These are phyloP conservation scores for Ogataea polymorpha DNA, from an alignment of 805 yeast genomes.

Conservation along the genomic window DNA sequence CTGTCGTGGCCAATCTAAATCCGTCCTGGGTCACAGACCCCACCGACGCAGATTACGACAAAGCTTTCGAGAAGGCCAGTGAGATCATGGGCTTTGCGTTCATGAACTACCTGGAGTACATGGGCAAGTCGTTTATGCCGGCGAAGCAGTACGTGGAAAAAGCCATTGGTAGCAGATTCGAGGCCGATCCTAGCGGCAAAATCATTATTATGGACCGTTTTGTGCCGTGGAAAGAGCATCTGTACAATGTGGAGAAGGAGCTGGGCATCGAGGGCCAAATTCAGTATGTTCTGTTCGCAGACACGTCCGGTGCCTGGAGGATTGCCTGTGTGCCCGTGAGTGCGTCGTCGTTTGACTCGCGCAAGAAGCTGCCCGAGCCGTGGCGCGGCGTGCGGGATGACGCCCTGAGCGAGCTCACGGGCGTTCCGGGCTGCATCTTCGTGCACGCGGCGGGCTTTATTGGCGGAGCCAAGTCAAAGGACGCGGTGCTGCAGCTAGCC, in stretches of 20 bases:
- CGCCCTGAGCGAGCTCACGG: constrained; percentile 64
- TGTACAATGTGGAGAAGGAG: constrained; percentile 67
- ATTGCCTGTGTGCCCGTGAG: constrained; percentile 88
- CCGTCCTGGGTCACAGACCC: constrained; percentile 80
- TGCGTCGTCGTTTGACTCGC: constrained; percentile 73
- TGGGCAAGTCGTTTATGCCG: constrained; percentile 88
- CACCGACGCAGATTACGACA: constrained; percentile 64
- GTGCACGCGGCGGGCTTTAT: constrained; percentile 97
- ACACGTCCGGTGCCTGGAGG: constrained; percentile 73
- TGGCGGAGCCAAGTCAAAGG: constrained; percentile 85
- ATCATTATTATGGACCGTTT: constrained; percentile 71
- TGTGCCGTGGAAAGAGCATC: constrained; percentile 95
- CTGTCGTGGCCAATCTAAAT: constrained; percentile 73
- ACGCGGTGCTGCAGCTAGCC: constrained; percentile 77
- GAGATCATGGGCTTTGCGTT: constrained; percentile 83
- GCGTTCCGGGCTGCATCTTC: constrained; percentile 85
- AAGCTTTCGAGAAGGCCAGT: constrained; percentile 66
- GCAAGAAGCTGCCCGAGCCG: constrained; percentile 82
- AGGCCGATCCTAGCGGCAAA: constrained; percentile 66
- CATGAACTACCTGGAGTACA: constrained; percentile 57
- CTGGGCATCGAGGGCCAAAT: constrained; percentile 52
- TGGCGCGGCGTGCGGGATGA: constrained; percentile 98
- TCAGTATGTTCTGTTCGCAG: constrained; percentile 77
- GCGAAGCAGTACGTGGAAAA: constrained; percentile 73
- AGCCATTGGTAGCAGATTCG: constrained; percentile 62